Evolutionary conservation across 2,329 filamentous ascomycete genomes (phyloP), one percentile per base, ranked within the genome.

Genomic region (Daldinia sp.): DNA sequence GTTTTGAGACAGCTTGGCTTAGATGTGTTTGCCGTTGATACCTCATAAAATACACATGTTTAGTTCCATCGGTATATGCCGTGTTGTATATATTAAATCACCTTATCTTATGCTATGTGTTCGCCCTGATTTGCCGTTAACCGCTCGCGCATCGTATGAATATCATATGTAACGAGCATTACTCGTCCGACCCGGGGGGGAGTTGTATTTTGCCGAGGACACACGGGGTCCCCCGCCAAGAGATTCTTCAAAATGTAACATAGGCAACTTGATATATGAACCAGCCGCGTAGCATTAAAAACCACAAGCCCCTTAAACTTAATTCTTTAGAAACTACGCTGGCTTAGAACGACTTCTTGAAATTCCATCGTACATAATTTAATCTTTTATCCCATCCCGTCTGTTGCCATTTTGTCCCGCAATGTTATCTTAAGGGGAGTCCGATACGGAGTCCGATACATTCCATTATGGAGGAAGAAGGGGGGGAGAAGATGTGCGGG

Each of bases 181-280:
- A 30, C 65, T 56, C 37, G 42, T 59, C 57, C 65, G 51, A 66
- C 55, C 62, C 55, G 51, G 60, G 58, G 58, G 62, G n/a, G 57
- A 20, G 48, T 60, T 51, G 39, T 64, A 71, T 65, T 70, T 71
- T 71, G 63, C 69, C 69, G 69, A 69, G 69, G 63, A 58, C 53
- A 55, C 62, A 59, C 60, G 63, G 66, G 54, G 53, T 42, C 37
- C 13, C 41, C 69, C 66, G 68, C 63, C 56, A 64, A 71, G 65
- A 51, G 39, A n/a, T 28, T 23, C n/a, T 41, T 53, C n/a, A 10
- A 65, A 41, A 30, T 51, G 54, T n/a, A 44, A 60, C 42, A 59
- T 30, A 15, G 53, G 23, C 3, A 4, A 2, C n/a, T 62, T 63
- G 41, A 70, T 68, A 65, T 63, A 37, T 68, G 53, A 57, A 55